These are phyloP conservation scores for Penicillium sp. DNA, from an alignment of 2,329 filamentous ascomycete genomes.

Conservation along the genomic window DNA sequence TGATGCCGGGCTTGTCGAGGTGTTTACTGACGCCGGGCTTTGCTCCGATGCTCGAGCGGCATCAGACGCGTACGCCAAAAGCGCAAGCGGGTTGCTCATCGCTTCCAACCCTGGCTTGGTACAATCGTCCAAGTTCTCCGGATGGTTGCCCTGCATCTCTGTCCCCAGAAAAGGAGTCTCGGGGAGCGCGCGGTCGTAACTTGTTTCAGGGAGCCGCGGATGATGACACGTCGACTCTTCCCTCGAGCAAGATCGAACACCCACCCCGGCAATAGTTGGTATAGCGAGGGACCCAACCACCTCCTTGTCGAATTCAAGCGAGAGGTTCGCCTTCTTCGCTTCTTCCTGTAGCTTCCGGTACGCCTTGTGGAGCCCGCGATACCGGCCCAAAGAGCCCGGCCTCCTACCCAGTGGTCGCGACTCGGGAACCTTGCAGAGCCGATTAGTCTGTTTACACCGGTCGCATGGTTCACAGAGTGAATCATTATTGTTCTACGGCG, in stretches of 20 bases:
- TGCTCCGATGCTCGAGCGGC: conserved; percentile 20
- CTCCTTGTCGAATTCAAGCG: neutral
- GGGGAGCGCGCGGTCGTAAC: neutral
- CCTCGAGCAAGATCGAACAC: neutral
- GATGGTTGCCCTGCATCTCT: neutral
- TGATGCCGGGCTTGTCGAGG: neutral
- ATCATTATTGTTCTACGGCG: neutral
- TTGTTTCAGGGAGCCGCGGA: neutral
- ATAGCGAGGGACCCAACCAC: neutral
- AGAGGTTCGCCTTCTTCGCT: conserved; percentile 24
- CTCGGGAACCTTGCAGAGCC: conserved; percentile 30
- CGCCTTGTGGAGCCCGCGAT: conserved; percentile 36
- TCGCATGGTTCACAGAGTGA: conserved; percentile 26
- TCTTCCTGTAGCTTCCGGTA: conserved; percentile 33
- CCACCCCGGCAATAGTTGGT: neutral
- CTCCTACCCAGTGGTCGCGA: conserved; percentile 32
- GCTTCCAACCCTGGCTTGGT: conserved; percentile 22
- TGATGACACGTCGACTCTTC: neutral
- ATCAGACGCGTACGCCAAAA: conserved; percentile 34
- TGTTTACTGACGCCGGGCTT: neutral
- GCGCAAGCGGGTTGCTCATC: conserved; percentile 34
- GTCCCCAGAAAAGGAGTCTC: neutral
- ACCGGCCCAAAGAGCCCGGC: conserved; percentile 33
- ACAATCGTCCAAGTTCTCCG: neutral
- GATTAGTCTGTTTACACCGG: conserved; percentile 31